Evolutionary conservation across 768 basidiomycete genomes (phyloP).

Genomic region (Hygrophorus russula): DNA sequence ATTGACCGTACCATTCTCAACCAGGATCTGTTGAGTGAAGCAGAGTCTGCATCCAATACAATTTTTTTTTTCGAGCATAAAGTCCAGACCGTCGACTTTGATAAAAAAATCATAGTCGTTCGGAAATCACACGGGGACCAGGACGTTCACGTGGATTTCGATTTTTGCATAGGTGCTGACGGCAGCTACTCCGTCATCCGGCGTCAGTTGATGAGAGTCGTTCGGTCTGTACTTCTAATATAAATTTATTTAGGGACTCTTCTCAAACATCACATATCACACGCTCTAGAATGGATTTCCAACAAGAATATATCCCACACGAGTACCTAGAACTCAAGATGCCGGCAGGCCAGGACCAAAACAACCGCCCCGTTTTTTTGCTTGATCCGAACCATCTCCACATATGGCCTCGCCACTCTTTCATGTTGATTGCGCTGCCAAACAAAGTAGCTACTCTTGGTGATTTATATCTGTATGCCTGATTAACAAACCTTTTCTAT

Average conservation of each 20-base stretch:
- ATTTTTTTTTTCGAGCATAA: slow-evolving; percentile 82
- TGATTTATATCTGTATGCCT: slow-evolving; percentile 12
- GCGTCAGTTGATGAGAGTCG: slow-evolving; percentile 90
- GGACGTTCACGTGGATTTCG: slow-evolving; percentile 43
- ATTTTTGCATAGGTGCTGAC: slow-evolving; percentile 86
- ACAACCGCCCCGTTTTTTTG: slow-evolving; percentile 58
- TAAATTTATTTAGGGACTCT: slow-evolving; percentile 9
- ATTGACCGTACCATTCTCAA: slow-evolving; percentile 86
- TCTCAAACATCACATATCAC: slow-evolving; percentile 19
- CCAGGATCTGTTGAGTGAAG: slow-evolving; percentile 71
- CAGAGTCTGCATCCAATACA: slow-evolving; percentile 46
- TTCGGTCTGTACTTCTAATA: slow-evolving; percentile 49
- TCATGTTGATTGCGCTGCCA: slow-evolving; percentile 98
- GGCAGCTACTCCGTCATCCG: slow-evolving; percentile 89
- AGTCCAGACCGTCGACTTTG: slow-evolving; percentile 67
- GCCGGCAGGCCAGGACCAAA: slow-evolving; percentile 59
- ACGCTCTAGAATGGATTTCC: slow-evolving; percentile 75
- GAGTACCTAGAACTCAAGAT: slow-evolving; percentile 96
- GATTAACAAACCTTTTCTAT: slow-evolving; percentile 7
- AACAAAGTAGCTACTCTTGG: slow-evolving; percentile 63
- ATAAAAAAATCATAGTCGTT: slow-evolving; percentile 43
- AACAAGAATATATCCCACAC: slow-evolving; percentile 90
- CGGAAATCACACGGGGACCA: slow-evolving; percentile 31
- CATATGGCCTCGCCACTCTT: slow-evolving; percentile 98
- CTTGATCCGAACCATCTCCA: slow-evolving; percentile 95